phyloP scores from a whole-genome alignment of 495 filamentous ascomycete species.

The Aspergillus panamensis region DNA sequence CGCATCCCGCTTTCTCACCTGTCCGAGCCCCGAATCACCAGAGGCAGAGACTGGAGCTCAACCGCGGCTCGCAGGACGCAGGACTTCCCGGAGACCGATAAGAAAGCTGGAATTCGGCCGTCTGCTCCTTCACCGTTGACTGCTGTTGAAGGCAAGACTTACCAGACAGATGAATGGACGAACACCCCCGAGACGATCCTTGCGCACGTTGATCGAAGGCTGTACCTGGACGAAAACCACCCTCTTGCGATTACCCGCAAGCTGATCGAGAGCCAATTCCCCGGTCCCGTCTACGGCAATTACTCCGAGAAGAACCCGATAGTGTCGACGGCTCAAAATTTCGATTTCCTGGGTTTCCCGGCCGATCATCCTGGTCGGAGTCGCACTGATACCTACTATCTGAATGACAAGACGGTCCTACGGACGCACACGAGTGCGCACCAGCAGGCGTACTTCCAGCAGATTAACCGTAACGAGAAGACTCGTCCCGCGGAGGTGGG shows the following conservation, averaged over 20 bases:
- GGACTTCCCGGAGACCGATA: conserved; percentile 13
- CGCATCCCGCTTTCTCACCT: conserved; percentile 27
- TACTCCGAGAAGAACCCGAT: conserved; percentile 78
- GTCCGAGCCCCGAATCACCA: conserved; percentile 9
- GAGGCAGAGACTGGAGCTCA: conserved; percentile 34
- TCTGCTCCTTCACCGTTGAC: conserved; percentile 22
- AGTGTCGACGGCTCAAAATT: conserved; percentile 85
- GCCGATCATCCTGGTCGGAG: conserved; percentile 84
- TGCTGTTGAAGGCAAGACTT: conserved; percentile 59
- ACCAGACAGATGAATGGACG: conserved; percentile 75
- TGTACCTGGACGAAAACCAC: conserved; percentile 86
- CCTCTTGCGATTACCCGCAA: conserved; percentile 85
- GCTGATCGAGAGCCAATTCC: conserved; percentile 88
- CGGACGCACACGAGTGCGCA: conserved; percentile 94
- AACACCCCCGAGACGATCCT: conserved; percentile 77
- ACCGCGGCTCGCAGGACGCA: conserved; percentile 31
- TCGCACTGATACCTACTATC: conserved; percentile 90
- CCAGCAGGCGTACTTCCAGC: conserved; percentile 79
- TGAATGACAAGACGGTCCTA: conserved; percentile 79
- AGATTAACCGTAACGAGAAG: conserved; percentile 40
- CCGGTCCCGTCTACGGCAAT: conserved; percentile 63
- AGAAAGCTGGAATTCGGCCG: conserved; percentile 10
- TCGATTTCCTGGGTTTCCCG: conserved; percentile 90
- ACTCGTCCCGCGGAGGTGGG: conserved; percentile 64
- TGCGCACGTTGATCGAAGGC: conserved; percentile 62